Conservation (phyloP, 441 rosid genomes). For the Omphalea diandra region DNA sequence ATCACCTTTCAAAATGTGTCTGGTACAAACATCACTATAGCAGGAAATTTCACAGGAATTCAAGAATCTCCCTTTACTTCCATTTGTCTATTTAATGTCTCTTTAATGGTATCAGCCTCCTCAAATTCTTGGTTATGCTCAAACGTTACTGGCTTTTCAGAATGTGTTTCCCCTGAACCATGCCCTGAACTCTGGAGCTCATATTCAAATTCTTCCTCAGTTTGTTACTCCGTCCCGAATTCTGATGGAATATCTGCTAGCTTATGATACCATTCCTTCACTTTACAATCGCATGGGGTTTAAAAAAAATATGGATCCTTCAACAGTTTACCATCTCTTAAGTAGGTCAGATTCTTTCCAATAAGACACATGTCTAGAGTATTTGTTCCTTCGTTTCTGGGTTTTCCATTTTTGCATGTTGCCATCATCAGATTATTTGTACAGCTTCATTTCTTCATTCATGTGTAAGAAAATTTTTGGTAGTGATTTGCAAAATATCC, state of each 20-base stretch:
- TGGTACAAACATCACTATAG: conserved; percentile 50
- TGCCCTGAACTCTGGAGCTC: conserved; percentile 53
- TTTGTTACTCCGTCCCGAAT: conserved; percentile 29
- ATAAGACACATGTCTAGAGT: conserved; percentile 44
- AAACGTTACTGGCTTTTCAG: conserved; percentile 59
- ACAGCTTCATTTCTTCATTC: conserved; percentile 91
- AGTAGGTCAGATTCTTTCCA: conserved; percentile 52
- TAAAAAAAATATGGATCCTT: conserved; percentile 19
- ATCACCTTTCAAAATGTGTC: conserved; percentile 49
- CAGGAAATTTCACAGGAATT: conserved; percentile 72
- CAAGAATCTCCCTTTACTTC: conserved; percentile 66
- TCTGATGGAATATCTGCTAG: conserved; percentile 35
- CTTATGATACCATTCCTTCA: conserved; percentile 33
- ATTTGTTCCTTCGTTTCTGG: conserved; percentile 30
- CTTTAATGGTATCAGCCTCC: conserved; percentile 41
- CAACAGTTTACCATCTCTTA: conserved; percentile 25
- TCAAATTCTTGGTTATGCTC: conserved; percentile 61
- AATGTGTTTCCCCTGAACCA: conserved; percentile 61
- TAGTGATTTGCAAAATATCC: conserved; percentile 33
- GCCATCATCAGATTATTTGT: conserved; percentile 54
- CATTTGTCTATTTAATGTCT: conserved; percentile 58
- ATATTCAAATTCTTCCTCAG: conserved; percentile 31
- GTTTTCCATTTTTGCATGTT: conserved; percentile 26
- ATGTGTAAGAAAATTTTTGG: conserved; percentile 76
- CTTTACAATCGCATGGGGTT: conserved; percentile 4